Evolutionary conservation across 78 protist genomes (phyloP), one percentile per base, ranked within the genome.

Genomic region (Tieghemostelium lacteum): DNA sequence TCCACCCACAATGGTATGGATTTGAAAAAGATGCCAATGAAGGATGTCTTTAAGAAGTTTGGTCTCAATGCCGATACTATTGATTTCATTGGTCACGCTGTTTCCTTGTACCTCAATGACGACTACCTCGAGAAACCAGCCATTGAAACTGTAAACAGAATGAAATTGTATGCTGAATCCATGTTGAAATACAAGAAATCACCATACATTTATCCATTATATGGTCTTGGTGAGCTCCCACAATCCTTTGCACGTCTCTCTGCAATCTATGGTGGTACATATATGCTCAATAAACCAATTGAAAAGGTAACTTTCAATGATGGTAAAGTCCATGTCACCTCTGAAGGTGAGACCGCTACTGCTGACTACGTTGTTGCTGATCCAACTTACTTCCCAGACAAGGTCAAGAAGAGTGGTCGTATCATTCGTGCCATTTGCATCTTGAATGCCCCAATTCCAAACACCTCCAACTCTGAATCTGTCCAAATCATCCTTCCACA

Each of bases 191-290:
- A 93, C 96, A 58, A 73, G 20, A 88, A 93, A 58, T 95, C 98
- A 49, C 99, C 99, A 66, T 99, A 97, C 95, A 94, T 99, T 67
- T 99, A 99, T 89, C 99, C 99, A 31, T 73, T 94, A 42, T 99
- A 98, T 87, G 99, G 99, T 69, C 93, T 98, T 20, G 99, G 98
- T 42, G 99, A 96, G 52, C 76, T 97, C 33, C 97, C 98, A 73
- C 98, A 97, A 75, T 96, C 94, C 19, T 91, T 91, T 85, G 94
- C 97, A 34, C 58, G 99, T 24, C 89, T 99, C 87, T 34, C 95
- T 24, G 99, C 99, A 70, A 98, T 99, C 74, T 97, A 97, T 86
- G 99, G 99, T 26, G 99, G 99, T 49, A 96, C 98, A 20, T 99
- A 97, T 87, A 98, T 98, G 99, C 95, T 99, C 60, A 63, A 91